Percentiles rank a stretch among this genome's conserved stretches.
These are phyloP conservation scores for Mesotaenium endlicherianum DNA, from an alignment of 139 green algal species.

Conservation along the genomic window DNA sequence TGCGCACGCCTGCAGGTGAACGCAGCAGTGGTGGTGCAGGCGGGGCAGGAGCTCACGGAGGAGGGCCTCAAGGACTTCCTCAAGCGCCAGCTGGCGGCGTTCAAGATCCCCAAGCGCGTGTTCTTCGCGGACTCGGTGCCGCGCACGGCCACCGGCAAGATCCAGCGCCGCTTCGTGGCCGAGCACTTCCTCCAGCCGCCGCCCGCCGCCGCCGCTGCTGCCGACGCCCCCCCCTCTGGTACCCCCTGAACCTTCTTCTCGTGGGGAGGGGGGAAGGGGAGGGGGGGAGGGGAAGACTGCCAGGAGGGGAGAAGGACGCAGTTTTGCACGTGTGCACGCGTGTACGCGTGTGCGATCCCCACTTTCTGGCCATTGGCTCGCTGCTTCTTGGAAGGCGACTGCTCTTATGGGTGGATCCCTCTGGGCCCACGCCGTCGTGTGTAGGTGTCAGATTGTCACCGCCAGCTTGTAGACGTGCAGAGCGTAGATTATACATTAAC, in stretches of 20 bases:
- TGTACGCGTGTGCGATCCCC: no score
- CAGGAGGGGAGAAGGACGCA: no score
- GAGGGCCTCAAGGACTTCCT: conserved; percentile 56
- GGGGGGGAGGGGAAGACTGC: neutral
- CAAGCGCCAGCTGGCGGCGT: conserved; percentile 59
- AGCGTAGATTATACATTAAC: no score
- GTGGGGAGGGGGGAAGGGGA: neutral
- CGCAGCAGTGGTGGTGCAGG: conserved; percentile 71
- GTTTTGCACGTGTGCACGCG: no score
- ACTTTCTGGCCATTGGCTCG: no score
- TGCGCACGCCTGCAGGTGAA: conserved; percentile 21
- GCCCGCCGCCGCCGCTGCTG: neutral
- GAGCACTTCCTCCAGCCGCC: conserved; percentile 67
- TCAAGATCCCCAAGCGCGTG: conserved; percentile 71
- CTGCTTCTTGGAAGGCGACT: no score
- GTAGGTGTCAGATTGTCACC: no score
- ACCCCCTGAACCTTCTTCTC: neutral
- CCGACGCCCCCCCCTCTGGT: neutral
- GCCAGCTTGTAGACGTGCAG: no score
- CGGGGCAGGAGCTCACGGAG: conserved; percentile 19
- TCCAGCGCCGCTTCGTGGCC: conserved; percentile 75
- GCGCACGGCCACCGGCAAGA: conserved; percentile 81
- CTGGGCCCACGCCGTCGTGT: no score
- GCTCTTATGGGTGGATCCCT: no score
- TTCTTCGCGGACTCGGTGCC: conserved; percentile 71